A percentile compares a stretch with the other conserved stretches of the same genome.
Conservation (phyloP, 768 basidiomycete genomes). For the Lactarius akahatsu region DNA sequence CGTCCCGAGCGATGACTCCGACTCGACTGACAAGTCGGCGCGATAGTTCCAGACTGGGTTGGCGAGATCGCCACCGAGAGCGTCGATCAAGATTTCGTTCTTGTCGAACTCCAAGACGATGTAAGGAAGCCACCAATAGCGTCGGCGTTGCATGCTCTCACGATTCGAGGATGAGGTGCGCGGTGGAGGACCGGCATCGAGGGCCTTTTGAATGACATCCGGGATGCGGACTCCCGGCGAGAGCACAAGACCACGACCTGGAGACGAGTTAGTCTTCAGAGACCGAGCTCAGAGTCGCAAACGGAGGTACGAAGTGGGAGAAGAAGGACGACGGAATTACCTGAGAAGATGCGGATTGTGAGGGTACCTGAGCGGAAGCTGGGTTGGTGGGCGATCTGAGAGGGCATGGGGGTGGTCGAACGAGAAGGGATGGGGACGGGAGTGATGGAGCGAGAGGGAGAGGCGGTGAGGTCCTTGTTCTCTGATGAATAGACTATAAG, state of each 20-base stretch:
- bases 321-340: conserved; percentile 41
- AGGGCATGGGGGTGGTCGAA: conserved; percentile 68
- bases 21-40: conserved; percentile 86
- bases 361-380: conserved; percentile 87
- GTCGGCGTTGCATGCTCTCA: conserved; percentile 89
- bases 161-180: conserved; percentile 62
- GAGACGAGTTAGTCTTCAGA: background rate
- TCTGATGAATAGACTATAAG: conserved; percentile 41
- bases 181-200: conserved; percentile 57
- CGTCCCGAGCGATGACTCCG: conserved; percentile 10
- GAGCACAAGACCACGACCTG: conserved; percentile 79
- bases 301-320: background rate
- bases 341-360: conserved; percentile 94
- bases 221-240: conserved; percentile 79
- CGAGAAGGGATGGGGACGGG: conserved; percentile 67
- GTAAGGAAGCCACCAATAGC: conserved; percentile 94
- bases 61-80: conserved; percentile 88
- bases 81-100: conserved; percentile 96
- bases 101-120: conserved; percentile 98
- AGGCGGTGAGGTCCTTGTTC: conserved; percentile 58
- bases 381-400: conserved; percentile 34
- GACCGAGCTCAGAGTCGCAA: background rate
- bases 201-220: conserved; percentile 78
- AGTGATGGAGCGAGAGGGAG: conserved; percentile 74
- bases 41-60: conserved; percentile 95